Evolutionary conservation across 805 yeast species (phyloP).

Genomic region (Candida dajiaensis): DNA sequence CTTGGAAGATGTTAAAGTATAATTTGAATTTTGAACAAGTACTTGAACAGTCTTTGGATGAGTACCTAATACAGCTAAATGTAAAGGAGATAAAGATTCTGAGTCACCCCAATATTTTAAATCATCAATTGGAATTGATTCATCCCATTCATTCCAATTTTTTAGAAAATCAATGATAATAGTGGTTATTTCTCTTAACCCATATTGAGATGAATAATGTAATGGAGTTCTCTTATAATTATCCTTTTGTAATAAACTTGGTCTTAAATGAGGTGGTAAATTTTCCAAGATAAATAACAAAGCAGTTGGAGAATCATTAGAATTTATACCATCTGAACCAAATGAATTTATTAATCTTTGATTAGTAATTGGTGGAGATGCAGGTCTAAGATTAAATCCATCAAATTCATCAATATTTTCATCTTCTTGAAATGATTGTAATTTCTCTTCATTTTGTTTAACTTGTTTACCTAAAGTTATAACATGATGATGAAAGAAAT

Average conservation of each 20-base stretch:
- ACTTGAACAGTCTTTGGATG: conserved; percentile 73
- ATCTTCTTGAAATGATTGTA: conserved; percentile 4
- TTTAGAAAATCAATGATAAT: conserved; percentile 50
- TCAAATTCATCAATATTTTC: conserved; percentile 1
- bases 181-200: conserved; percentile 57
- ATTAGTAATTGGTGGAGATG: conserved; percentile 47
- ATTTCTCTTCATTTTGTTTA: conserved; percentile 15
- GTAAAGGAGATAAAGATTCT: conserved; percentile 76
- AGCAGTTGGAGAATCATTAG: conserved; percentile 54
- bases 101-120: conserved; percentile 57
- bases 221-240: conserved; percentile 77
- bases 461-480: conserved; percentile 69
- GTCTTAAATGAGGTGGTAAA: conserved; percentile 47
- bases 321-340: conserved; percentile 58
- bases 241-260: conserved; percentile 60
- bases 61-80: conserved; percentile 73
- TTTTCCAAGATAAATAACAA: conserved; percentile 52
- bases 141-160: conserved; percentile 55
- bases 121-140: conserved; percentile 49
- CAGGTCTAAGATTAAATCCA: conserved; percentile 26
- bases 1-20: conserved; percentile 43
- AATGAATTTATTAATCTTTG: conserved; percentile 45
- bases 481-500: conserved; percentile 79
- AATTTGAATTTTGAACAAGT: conserved; percentile 42
- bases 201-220: conserved; percentile 87